phyloP scores from a whole-genome alignment of 345 rosid genomes.

The Orychophragmus violaceus region DNA sequence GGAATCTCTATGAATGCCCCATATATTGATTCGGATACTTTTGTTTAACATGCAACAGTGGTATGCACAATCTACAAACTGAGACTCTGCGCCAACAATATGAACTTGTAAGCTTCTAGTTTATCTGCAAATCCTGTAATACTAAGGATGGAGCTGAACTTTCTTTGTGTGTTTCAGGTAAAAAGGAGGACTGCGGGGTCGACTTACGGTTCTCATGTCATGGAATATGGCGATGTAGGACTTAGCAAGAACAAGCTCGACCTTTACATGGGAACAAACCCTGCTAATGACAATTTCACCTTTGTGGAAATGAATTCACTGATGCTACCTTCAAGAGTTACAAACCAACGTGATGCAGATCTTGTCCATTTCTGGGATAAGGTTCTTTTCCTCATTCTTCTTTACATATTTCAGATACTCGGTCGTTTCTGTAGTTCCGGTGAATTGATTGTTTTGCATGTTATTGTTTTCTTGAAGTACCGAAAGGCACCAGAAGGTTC shows the following conservation, averaged over 20 bases:
- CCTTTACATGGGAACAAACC: conserved; percentile 81
- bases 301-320: conserved; percentile 63
- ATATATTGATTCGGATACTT: background rate
- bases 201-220: conserved; percentile 84
- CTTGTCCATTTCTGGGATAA: conserved; percentile 92
- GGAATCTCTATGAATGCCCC: background rate
- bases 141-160: background rate
- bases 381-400: conserved; percentile 38
- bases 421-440: background rate
- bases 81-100: conserved; percentile 88
- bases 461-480: conserved; percentile 45
- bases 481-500: conserved; percentile 93
- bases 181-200: conserved; percentile 57
- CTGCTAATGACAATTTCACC: conserved; percentile 83
- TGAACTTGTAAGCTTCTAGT: conserved; percentile 54
- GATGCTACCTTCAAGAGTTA: conserved; percentile 52
- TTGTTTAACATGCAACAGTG: conserved; percentile 47
- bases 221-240: conserved; percentile 80
- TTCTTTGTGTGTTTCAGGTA: conserved; percentile 51
- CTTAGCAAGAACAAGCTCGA: conserved; percentile 52
- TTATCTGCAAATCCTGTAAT: background rate
- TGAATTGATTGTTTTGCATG: background rate
- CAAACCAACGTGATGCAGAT: conserved; percentile 98
- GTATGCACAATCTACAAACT: conserved; percentile 67
- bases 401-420: background rate